phyloP scores from a whole-genome alignment of 2,329 filamentous ascomycete genomes.

The Cryphonectria radicalis region DNA sequence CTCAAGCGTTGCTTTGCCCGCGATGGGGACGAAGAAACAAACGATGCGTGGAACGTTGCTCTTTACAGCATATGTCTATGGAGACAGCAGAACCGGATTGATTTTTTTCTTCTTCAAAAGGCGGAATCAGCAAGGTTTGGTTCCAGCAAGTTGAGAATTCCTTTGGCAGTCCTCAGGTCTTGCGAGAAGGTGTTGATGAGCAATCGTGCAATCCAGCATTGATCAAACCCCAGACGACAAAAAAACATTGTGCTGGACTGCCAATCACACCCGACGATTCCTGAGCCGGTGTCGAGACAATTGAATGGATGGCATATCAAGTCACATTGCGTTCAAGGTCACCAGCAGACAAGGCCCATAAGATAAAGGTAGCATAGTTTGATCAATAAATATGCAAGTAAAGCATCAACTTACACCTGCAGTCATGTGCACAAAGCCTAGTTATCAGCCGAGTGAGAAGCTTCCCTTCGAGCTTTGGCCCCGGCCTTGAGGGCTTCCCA shows the following conservation, averaged over 20 bases:
- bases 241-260: neutral
- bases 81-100: neutral
- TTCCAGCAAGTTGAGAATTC: neutral
- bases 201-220: neutral
- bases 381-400: neutral
- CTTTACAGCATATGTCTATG: neutral
- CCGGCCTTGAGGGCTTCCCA: conserved; percentile 66
- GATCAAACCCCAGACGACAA: neutral
- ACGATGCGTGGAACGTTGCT: neutral
- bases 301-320: neutral
- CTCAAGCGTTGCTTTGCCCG: neutral
- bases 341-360: neutral
- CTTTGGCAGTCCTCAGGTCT: neutral
- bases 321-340: neutral
- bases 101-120: neutral
- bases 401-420: neutral
- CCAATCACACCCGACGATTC: neutral
- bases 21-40: neutral
- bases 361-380: neutral
- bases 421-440: neutral
- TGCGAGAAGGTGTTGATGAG: neutral
- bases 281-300: neutral
- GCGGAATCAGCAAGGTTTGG: neutral
- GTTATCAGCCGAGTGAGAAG: conserved; percentile 31
- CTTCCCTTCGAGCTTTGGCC: conserved; percentile 59